phyloP scores from a whole-genome alignment of 225 moss, liverwort and hornwort species.

The Pseudisothecium myosuroides region DNA sequence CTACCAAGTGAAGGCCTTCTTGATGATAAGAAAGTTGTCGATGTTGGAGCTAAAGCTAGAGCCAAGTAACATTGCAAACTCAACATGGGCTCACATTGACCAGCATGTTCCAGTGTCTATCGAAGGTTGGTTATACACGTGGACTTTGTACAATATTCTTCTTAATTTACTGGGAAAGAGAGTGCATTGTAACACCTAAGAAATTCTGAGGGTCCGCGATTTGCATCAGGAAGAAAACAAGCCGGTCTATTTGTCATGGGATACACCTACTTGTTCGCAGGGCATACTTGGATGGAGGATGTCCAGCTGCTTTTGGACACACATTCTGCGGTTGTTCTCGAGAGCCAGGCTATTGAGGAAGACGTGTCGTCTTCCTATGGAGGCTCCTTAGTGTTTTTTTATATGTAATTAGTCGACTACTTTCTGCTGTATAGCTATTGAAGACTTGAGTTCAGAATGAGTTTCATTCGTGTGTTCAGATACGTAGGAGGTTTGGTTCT shows the following conservation, averaged over 20 bases:
- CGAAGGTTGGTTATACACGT: not conserved
- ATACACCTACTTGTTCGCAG: not conserved
- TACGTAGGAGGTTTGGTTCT: not conserved
- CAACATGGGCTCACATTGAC: not conserved
- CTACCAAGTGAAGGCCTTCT: slow-evolving; percentile 24
- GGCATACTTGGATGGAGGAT: not conserved
- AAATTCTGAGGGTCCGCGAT: not conserved
- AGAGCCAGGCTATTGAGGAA: not conserved
- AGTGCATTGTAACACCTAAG: not conserved
- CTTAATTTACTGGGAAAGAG: not conserved
- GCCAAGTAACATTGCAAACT: slow-evolving; percentile 12
- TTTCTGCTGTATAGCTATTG: not conserved
- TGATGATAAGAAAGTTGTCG: not conserved
- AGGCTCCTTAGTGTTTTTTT: not conserved
- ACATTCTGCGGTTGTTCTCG: slow-evolving; percentile 2
- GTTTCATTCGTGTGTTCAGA: not conserved
- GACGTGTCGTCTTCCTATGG: not conserved
- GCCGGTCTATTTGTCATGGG: not conserved
- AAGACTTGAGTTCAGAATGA: not conserved
- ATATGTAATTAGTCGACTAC: slow-evolving; percentile 15
- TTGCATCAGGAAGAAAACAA: not conserved
- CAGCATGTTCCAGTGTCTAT: not conserved
- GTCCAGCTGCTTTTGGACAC: not conserved
- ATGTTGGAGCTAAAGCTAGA: slow-evolving; percentile 12
- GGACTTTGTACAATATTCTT: not conserved